Evolutionary conservation across 2,329 filamentous ascomycete genomes (phyloP).

Genomic region (Spiromastix sp.): DNA sequence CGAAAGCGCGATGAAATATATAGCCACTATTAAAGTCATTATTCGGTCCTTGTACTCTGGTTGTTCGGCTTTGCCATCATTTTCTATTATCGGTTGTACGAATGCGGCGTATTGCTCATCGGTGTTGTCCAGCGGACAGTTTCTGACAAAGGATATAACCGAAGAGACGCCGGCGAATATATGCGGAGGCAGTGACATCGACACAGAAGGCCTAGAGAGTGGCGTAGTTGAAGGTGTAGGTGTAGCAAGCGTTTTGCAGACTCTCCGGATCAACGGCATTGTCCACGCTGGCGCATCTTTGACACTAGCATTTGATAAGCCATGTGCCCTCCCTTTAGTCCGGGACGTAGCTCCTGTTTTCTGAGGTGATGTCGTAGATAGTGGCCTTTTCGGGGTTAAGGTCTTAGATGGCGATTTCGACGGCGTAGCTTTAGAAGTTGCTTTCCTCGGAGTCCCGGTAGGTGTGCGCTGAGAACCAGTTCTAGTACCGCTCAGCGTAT

Average conservation of each 20-base stretch:
- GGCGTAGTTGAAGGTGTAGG: slow-evolving; percentile 30
- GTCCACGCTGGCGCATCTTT: slow-evolving; percentile 52
- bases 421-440: slow-evolving; percentile 17
- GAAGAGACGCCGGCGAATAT: slow-evolving; percentile 61
- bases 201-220: slow-evolving; percentile 28
- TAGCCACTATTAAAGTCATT: slow-evolving; percentile 29
- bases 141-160: slow-evolving; percentile 39
- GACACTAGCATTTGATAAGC: slow-evolving; percentile 19
- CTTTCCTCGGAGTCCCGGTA: slow-evolving; percentile 14
- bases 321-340: slow-evolving; percentile 12
- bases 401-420: slow-evolving; percentile 7
- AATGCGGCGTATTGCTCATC: slow-evolving; percentile 31
- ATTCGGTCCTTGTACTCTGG: slow-evolving; percentile 32
- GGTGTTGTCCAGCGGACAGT: slow-evolving; percentile 34
- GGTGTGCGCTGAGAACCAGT: slow-evolving; percentile 9
- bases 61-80: slow-evolving; percentile 32
- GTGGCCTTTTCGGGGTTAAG: not conserved
- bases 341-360: not conserved
- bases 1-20: slow-evolving; percentile 37
- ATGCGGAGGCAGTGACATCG: slow-evolving; percentile 52
- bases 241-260: slow-evolving; percentile 54
- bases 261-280: slow-evolving; percentile 54
- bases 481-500: slow-evolving; percentile 11
- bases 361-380: slow-evolving; percentile 4
- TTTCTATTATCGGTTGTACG: slow-evolving; percentile 31